phyloP scores from a whole-genome alignment of 2,329 filamentous ascomycete genomes.

The Fusarium sp. region DNA sequence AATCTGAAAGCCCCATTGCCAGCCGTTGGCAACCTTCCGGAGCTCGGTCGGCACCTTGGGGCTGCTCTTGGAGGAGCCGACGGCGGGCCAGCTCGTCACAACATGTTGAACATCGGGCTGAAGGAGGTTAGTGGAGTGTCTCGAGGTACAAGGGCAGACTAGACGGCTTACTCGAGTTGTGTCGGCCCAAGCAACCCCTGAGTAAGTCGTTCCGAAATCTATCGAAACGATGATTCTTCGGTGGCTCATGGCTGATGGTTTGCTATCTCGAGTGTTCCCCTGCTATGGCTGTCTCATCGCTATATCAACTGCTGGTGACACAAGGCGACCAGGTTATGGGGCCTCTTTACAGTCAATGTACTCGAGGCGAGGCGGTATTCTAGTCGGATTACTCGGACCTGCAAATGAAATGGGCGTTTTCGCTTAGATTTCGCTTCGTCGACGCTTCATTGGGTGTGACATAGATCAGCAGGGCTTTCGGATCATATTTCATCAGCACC shows the following conservation, averaged over 20 bases:
- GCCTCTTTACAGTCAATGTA: constrained; percentile 13
- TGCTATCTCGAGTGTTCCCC: constrained; percentile 18
- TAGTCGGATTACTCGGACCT: constrained; percentile 20
- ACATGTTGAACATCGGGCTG: constrained; percentile 56
- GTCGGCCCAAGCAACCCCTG: constrained; percentile 65
- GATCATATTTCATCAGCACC: constrained; percentile 36
- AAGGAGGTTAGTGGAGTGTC: constrained; percentile 39
- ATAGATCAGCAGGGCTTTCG: constrained; percentile 25
- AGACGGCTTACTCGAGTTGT: constrained; percentile 51
- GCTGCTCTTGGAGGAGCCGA: constrained; percentile 48
- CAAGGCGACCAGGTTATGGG: constrained; percentile 26
- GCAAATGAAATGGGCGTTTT: constrained; percentile 23
- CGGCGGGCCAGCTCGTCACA: constrained; percentile 60
- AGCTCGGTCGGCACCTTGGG: constrained; percentile 64
- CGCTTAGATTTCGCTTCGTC: constrained; percentile 34
- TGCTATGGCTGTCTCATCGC: constrained; percentile 36
- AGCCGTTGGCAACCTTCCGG: constrained; percentile 54
- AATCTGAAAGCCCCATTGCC: constrained; percentile 65
- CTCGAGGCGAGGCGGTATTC: constrained; percentile 17
- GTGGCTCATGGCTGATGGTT: constrained; percentile 46
- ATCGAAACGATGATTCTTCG: constrained; percentile 64
- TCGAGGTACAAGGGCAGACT: constrained; percentile 3
- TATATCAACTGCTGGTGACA: constrained; percentile 37
- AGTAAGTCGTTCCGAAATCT: constrained; percentile 69
- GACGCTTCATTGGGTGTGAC: constrained; percentile 27